These are phyloP conservation scores for Entomortierella lignicola DNA, from an alignment of 192 early-diverging fungal genomes.

Conservation along the genomic window DNA sequence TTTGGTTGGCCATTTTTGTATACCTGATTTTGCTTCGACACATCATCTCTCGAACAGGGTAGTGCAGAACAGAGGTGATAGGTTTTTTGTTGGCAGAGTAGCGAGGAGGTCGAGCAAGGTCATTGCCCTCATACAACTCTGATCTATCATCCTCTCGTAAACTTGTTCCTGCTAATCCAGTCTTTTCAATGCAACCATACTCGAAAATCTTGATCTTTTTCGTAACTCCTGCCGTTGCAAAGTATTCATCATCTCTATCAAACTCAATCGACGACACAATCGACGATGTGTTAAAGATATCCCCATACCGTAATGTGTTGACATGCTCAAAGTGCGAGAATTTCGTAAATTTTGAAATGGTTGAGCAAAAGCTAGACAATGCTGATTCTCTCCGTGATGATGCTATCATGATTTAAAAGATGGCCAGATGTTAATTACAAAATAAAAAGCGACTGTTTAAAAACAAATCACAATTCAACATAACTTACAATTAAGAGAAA, in stretches of 20 bases:
- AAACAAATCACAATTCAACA: neutral
- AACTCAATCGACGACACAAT: slow-evolving; percentile 96
- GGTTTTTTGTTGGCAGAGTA: slow-evolving; percentile 33
- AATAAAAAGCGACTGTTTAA: neutral
- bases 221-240: slow-evolving; percentile 94
- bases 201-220: slow-evolving; percentile 95
- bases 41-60: slow-evolving; percentile 82
- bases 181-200: slow-evolving; percentile 67
- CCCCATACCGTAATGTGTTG: slow-evolving; percentile 84
- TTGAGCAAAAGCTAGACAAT: slow-evolving; percentile 65
- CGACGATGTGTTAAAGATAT: slow-evolving; percentile 73
- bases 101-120: slow-evolving; percentile 16
- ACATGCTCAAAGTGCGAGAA: slow-evolving; percentile 78
- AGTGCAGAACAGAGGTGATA: slow-evolving; percentile 69
- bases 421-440: neutral
- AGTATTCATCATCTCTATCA: slow-evolving; percentile 92
- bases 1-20: no score
- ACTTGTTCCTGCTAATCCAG: slow-evolving; percentile 31
- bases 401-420: slow-evolving; percentile 8
- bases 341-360: slow-evolving; percentile 75
- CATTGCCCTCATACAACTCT: slow-evolving; percentile 23
- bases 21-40: slow-evolving; percentile 90
- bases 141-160: slow-evolving; percentile 38
- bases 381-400: slow-evolving; percentile 33
- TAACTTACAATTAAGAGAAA: slow-evolving; percentile 59